Evolutionary conservation across 164 flowering plant species (phyloP).

Genomic region (Annona cherimola): DNA sequence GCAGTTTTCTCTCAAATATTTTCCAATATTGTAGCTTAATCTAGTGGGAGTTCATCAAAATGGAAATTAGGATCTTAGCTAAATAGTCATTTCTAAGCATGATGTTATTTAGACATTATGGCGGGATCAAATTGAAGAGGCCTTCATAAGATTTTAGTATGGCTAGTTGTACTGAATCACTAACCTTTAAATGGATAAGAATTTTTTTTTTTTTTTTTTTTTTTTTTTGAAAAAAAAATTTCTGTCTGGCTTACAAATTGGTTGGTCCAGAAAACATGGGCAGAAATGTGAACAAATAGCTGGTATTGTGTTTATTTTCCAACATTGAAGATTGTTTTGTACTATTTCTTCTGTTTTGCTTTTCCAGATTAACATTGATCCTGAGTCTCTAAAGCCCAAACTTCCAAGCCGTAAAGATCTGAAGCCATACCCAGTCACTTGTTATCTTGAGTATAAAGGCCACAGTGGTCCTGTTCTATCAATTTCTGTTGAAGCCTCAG

Average conservation of each 20-base stretch:
- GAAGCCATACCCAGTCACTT: conserved; percentile 73
- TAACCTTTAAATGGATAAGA: background rate
- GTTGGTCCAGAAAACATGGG: background rate
- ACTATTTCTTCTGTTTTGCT: conserved; percentile 2
- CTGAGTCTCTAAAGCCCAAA: conserved; percentile 89
- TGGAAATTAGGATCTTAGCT: too few species aligned
- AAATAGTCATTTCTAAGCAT: too few species aligned
- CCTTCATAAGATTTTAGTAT: too few species aligned
- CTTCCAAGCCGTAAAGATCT: conserved; percentile 86
- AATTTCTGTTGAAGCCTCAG: conserved; percentile 62
- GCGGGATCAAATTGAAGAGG: too few species aligned
- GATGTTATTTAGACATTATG: too few species aligned
- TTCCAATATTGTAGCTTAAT: too few species aligned
- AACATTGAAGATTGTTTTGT: background rate
- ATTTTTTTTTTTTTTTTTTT: background rate
- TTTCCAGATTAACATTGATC: conserved; percentile 84
- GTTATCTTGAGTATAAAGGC: conserved; percentile 87
- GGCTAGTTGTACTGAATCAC: too few species aligned
- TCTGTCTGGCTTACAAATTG: background rate
- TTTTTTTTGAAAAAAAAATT: too few species aligned
- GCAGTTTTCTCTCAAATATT: too few species aligned
- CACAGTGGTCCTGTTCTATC: conserved; percentile 76
- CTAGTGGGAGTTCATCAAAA: too few species aligned
- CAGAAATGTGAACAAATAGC: background rate
- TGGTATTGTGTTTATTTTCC: background rate